phyloP scores from a whole-genome alignment of 2,329 filamentous ascomycete genomes.

The Colletotrichum spinosum region DNA sequence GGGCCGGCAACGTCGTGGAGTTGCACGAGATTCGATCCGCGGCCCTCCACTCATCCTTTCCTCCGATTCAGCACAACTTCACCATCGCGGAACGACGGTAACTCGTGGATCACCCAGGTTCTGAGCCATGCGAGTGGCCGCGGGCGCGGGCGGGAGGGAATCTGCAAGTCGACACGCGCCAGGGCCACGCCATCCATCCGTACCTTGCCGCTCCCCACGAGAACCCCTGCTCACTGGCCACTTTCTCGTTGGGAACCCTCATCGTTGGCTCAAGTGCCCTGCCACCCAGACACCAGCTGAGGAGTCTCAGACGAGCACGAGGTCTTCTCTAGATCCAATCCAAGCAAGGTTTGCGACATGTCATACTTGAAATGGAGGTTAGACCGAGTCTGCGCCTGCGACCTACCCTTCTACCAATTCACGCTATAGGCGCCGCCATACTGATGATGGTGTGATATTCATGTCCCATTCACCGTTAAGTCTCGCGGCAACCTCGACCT shows the following conservation, averaged over 20 bases:
- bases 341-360: constrained; percentile 10
- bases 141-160: constrained; percentile 24
- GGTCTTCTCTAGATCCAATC: constrained; percentile 7
- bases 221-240: constrained; percentile 7
- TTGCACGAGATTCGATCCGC: constrained; percentile 26
- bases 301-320: constrained; percentile 12
- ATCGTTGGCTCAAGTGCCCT: constrained; percentile 11
- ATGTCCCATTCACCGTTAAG: background rate
- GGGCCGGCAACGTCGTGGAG: constrained; percentile 10
- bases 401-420: no score
- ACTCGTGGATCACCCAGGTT: constrained; percentile 25
- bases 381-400: background rate
- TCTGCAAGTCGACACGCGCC: constrained; percentile 27
- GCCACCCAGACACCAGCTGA: background rate
- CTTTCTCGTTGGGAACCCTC: constrained; percentile 18
- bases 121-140: background rate
- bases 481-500: no score
- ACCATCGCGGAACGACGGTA: constrained; percentile 8
- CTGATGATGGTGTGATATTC: constrained; percentile 14
- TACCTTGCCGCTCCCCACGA: constrained; percentile 20
- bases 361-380: background rate
- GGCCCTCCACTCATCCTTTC: background rate
- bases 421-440: constrained; percentile 1
- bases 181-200: constrained; percentile 10
- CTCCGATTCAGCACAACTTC: constrained; percentile 27